A percentile compares a stretch with the other conserved stretches of the same genome.
phyloP scores from a whole-genome alignment of 352 stramenopile genomes.

The Elongisporangium undulatum region DNA sequence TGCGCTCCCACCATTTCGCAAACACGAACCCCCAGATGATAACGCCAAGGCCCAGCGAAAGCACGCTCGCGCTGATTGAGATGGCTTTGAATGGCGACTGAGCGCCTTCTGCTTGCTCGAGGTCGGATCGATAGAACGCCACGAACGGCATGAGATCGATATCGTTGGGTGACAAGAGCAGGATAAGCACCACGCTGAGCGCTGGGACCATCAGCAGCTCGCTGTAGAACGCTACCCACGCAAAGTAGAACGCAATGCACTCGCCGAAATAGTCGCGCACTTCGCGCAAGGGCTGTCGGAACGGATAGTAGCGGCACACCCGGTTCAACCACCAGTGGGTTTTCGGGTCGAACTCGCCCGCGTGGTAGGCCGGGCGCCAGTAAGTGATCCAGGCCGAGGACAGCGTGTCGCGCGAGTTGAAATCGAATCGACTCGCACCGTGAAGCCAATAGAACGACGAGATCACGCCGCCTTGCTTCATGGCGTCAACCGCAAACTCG shows the following conservation, averaged over 20 bases:
- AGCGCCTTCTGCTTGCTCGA: neutral
- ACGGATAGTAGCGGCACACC: slow-evolving; percentile 30
- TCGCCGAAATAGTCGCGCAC: slow-evolving; percentile 89
- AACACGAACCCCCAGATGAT: slow-evolving; percentile 50
- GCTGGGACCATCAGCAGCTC: slow-evolving; percentile 58
- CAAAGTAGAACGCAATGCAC: slow-evolving; percentile 88
- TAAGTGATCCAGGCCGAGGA: slow-evolving; percentile 48
- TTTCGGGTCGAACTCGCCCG: slow-evolving; percentile 30
- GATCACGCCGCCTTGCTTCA: slow-evolving; percentile 21
- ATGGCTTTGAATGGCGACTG: neutral
- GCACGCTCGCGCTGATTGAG: neutral
- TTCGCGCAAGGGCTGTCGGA: slow-evolving; percentile 69
- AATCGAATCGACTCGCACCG: slow-evolving; percentile 52
- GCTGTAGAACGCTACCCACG: slow-evolving; percentile 80
- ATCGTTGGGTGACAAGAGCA: slow-evolving; percentile 10
- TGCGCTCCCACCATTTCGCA: slow-evolving; percentile 52
- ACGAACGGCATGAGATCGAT: slow-evolving; percentile 11
- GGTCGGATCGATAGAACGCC: slow-evolving; percentile 20
- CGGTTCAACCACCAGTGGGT: slow-evolving; percentile 36
- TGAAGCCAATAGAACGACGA: slow-evolving; percentile 41
- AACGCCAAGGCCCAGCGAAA: slow-evolving; percentile 21
- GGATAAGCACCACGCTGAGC: slow-evolving; percentile 23
- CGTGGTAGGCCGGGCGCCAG: slow-evolving; percentile 35
- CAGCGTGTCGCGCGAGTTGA: slow-evolving; percentile 24
- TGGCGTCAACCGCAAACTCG: slow-evolving; percentile 37